Evolutionary conservation across 495 filamentous ascomycete species (phyloP).

Genomic region (Cercophora sp.): DNA sequence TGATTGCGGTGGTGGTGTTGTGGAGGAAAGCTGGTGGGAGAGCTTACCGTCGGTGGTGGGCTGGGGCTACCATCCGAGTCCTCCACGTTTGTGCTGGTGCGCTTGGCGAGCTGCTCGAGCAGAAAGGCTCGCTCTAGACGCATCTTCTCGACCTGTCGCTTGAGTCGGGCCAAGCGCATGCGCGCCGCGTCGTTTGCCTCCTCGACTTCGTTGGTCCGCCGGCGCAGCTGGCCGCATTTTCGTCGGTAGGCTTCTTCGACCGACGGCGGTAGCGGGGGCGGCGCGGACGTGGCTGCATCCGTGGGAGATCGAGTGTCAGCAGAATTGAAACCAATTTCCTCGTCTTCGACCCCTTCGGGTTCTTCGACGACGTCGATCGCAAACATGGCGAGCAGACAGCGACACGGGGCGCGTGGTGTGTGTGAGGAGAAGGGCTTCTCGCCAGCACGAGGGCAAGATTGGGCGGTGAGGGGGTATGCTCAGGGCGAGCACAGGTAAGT

Average conservation of each 20-base stretch:
- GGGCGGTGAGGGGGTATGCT: neutral
- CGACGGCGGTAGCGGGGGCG: slow-evolving; percentile 76
- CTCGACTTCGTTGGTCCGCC: slow-evolving; percentile 85
- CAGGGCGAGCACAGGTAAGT: neutral
- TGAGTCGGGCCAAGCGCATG: slow-evolving; percentile 71
- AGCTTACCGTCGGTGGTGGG: slow-evolving; percentile 62
- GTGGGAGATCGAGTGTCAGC: slow-evolving; percentile 9
- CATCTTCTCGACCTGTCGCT: slow-evolving; percentile 82
- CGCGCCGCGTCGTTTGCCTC: slow-evolving; percentile 78
- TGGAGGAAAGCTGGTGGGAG: slow-evolving; percentile 7
- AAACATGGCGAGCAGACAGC: no score
- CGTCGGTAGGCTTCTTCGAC: slow-evolving; percentile 93
- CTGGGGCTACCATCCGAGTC: slow-evolving; percentile 70
- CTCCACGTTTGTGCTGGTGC: slow-evolving; percentile 76
- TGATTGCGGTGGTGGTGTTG: slow-evolving; percentile 4
- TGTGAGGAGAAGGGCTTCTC: no score
- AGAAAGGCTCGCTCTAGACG: slow-evolving; percentile 86
- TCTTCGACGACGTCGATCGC: neutral
- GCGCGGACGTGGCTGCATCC: slow-evolving; percentile 39
- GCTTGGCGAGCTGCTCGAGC: slow-evolving; percentile 78
- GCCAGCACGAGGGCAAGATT: neutral
- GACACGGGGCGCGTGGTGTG: no score
- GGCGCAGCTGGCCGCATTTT: slow-evolving; percentile 94
- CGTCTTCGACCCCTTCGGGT: neutral
- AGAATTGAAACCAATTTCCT: neutral